A percentile compares a stretch with the other conserved stretches of the same genome.
Evolutionary conservation across 257 asterid genomes (phyloP).

Genomic region (Jacaranda mimosifolia): DNA sequence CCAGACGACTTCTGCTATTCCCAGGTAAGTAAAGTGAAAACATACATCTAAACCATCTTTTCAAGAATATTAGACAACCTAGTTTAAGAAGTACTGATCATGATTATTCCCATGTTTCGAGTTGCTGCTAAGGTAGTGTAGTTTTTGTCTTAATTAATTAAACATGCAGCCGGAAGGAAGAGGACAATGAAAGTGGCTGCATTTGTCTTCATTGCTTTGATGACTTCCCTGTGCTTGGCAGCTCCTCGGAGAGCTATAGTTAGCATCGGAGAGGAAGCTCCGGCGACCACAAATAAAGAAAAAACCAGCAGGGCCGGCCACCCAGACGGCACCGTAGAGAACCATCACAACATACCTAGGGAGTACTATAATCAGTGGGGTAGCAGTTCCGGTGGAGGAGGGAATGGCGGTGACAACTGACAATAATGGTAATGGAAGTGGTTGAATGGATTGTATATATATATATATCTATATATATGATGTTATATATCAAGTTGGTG

Average conservation of each 20-base stretch:
- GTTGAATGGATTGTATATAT: conserved; percentile 20
- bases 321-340: conserved; percentile 47
- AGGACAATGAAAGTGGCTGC: conserved; percentile 40
- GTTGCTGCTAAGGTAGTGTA: background rate
- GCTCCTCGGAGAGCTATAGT: conserved; percentile 39
- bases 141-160: background rate
- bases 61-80: background rate
- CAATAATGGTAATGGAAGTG: conserved; percentile 39
- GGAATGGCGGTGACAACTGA: conserved; percentile 23
- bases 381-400: conserved; percentile 33
- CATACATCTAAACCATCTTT: background rate
- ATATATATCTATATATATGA: too few species aligned
- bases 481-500: background rate
- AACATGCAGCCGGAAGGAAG: conserved; percentile 3
- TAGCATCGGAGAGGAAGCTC: background rate
- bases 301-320: background rate
- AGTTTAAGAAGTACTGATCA: too few species aligned
- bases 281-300: background rate
- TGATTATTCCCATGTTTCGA: too few species aligned
- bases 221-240: conserved; percentile 37
- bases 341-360: conserved; percentile 71
- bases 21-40: conserved; percentile 31
- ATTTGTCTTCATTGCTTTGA: conserved; percentile 35
- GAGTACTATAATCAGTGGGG: conserved; percentile 62
- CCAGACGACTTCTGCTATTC: conserved; percentile 35